Conservation (phyloP, 352 stramenopile species). For the Paralagenidium karlingii region DNA sequence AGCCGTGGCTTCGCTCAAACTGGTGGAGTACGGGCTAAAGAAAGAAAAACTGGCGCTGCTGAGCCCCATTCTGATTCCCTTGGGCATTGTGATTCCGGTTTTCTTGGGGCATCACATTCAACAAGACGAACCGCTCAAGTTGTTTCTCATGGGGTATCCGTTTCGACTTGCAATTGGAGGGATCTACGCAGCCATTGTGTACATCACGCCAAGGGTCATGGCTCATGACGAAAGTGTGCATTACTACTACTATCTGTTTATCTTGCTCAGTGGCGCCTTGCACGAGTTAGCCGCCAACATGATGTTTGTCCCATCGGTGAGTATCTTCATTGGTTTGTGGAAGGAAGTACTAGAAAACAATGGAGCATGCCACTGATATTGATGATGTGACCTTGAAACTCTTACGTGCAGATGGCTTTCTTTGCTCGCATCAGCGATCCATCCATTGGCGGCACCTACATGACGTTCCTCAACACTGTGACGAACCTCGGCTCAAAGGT, state of each 20-base stretch:
- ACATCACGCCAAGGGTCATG: constrained; percentile 69
- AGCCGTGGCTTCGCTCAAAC: constrained; percentile 85
- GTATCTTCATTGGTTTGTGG: not conserved
- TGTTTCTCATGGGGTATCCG: constrained; percentile 77
- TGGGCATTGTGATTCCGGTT: constrained; percentile 82
- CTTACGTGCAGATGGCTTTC: constrained; percentile 91
- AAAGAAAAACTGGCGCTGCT: constrained; percentile 88
- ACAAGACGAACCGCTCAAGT: constrained; percentile 45
- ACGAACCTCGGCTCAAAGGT: constrained; percentile 95
- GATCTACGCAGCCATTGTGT: constrained; percentile 73
- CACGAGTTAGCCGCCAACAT: constrained; percentile 83
- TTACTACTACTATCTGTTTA: constrained; percentile 66
- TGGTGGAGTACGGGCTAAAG: constrained; percentile 84
- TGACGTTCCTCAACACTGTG: constrained; percentile 99
- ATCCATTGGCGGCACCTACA: constrained; percentile 97
- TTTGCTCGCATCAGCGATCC: constrained; percentile 96
- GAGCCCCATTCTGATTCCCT: constrained; percentile 74
- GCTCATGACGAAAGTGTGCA: constrained; percentile 58
- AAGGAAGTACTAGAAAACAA: not conserved
- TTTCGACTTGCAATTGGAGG: constrained; percentile 73
- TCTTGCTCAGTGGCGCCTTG: constrained; percentile 49
- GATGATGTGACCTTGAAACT: not conserved
- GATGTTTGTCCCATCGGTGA: constrained; percentile 83
- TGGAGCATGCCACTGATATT: not conserved
- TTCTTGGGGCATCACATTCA: constrained; percentile 69